Evolutionary conservation across 345 rosid species (phyloP).

Genomic region (Noccaea caerulescens): DNA sequence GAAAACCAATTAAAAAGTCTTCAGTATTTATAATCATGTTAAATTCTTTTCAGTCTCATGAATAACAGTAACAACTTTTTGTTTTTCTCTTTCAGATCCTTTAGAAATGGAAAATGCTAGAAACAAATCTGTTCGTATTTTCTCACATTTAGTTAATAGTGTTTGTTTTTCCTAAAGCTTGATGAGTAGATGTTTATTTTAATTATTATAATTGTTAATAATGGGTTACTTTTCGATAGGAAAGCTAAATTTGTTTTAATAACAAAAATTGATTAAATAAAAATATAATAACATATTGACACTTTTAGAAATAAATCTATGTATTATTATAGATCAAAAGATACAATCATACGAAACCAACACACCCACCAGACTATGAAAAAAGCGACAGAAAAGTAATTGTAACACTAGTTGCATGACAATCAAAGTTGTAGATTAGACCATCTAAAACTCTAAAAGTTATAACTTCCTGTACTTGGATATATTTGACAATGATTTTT

Average conservation of each 20-base stretch:
- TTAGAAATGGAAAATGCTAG: not conserved
- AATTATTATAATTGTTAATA: not conserved
- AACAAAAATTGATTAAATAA: not conserved
- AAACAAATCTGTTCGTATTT: not conserved
- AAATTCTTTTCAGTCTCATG: not conserved
- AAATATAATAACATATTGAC: not conserved
- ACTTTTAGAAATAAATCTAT: not conserved
- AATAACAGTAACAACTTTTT: not conserved
- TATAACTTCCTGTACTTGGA: not conserved
- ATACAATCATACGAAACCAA: slow-evolving; percentile 15
- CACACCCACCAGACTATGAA: not conserved
- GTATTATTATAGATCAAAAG: not conserved
- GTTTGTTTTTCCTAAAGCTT: no score
- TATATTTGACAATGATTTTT: not conserved
- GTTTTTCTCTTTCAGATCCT: not conserved
- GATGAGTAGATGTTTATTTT: not conserved
- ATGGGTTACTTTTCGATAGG: not conserved
- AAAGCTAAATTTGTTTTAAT: not conserved
- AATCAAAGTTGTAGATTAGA: slow-evolving; percentile 5
- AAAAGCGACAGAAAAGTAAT: slow-evolving; percentile 16
- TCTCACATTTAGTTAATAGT: not conserved
- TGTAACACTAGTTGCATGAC: slow-evolving; percentile 23
- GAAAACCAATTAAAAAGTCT: slow-evolving; percentile 9
- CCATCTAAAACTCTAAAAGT: not conserved
- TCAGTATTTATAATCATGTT: not conserved